Conservation (phyloP, 208 protist genomes). For the Acanthamoeba sp. region DNA sequence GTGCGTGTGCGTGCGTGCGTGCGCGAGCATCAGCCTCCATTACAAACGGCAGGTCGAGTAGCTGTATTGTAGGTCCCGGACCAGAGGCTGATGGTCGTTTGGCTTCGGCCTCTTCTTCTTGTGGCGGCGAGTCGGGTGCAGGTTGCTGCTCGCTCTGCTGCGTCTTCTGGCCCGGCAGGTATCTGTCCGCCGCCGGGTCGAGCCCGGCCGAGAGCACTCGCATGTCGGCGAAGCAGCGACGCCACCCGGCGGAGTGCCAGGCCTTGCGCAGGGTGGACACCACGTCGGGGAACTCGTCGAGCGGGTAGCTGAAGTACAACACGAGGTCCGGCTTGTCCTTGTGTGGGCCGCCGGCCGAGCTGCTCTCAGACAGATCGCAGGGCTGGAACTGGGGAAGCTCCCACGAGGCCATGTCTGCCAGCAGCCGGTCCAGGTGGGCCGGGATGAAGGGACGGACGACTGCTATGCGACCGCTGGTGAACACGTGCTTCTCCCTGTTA, state of each 20-base stretch:
- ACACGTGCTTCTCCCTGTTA: background rate
- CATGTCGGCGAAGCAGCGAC: background rate
- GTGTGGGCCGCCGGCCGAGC: too few species aligned
- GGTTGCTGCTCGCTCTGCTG: too few species aligned
- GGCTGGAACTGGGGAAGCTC: background rate
- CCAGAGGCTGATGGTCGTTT: too few species aligned
- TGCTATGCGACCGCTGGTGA: background rate
- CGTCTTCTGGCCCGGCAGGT: background rate
- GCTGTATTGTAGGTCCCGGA: too few species aligned
- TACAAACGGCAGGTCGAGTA: too few species aligned
- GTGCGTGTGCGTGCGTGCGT: too few species aligned
- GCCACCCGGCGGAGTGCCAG: background rate
- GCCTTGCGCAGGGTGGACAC: background rate
- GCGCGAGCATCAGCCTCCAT: too few species aligned
- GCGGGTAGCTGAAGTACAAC: conserved; percentile 20
- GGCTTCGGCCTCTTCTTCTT: too few species aligned
- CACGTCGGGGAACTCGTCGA: background rate
- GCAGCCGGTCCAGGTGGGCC: background rate
- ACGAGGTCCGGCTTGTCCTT: background rate
- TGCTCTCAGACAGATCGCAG: background rate
- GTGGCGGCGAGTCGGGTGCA: too few species aligned
- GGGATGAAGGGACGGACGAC: conserved; percentile 26
- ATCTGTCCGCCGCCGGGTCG: background rate
- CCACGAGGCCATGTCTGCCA: conserved; percentile 1
- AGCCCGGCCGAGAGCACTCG: background rate